phyloP scores from a whole-genome alignment of 306 rosid species.

The Clitoria ternatea region DNA sequence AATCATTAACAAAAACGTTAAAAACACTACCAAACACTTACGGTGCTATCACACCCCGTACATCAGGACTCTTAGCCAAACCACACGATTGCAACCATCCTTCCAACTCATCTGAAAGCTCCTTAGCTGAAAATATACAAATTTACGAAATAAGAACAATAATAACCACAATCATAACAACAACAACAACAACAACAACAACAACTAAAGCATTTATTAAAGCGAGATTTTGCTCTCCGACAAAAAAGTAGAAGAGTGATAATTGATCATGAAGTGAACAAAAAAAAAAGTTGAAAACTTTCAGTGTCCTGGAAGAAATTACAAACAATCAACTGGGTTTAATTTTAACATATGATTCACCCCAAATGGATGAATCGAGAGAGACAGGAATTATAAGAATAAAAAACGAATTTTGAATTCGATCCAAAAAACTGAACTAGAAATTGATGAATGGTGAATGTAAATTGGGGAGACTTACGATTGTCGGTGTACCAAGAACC shows the following conservation, averaged over 20 bases:
- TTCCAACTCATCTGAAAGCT: slow-evolving; percentile 66
- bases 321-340: not conserved
- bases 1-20: not conserved
- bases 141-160: not conserved
- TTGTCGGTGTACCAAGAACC: slow-evolving; percentile 90
- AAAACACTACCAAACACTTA: slow-evolving; percentile 37
- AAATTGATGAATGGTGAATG: not conserved
- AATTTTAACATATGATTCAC: not conserved
- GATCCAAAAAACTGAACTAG: slow-evolving; percentile 3
- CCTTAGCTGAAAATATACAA: slow-evolving; percentile 45
- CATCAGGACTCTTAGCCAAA: slow-evolving; percentile 63
- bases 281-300: not conserved
- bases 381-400: not conserved
- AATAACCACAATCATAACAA: too few relatives aligned
- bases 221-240: not conserved
- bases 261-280: not conserved
- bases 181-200: not conserved
- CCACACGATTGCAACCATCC: slow-evolving; percentile 71
- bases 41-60: slow-evolving; percentile 94
- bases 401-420: not conserved
- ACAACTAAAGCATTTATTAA: not conserved
- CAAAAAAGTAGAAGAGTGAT: not conserved
- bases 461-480: slow-evolving; percentile 46
- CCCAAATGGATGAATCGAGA: not conserved
- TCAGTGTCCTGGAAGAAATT: not conserved